Base-by-base conservation (phyloP, 495 filamentous ascomycete genomes). In the Aspergillus homomorphus region DNA sequence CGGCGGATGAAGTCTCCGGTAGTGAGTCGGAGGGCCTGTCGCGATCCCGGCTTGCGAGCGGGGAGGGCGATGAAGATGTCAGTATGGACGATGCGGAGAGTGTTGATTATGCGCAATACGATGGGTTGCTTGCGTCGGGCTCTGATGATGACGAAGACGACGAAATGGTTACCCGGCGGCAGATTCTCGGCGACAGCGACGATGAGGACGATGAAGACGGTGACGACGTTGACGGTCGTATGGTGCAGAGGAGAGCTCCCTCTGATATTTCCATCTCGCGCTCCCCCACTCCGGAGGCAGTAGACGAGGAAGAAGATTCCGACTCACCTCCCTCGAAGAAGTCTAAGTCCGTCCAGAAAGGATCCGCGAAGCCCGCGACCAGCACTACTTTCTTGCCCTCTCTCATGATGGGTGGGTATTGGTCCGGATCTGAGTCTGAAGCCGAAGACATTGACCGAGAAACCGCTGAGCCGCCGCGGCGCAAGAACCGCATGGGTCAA, bases 401-500 rank as follows among this genome's bases (percentile, higher is more conserved):
- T 6, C 80, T 98, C 2, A 82, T 77, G 57, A 88, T 93, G 81
- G 88, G 88, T 18, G 92, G 91, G 46, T 98, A 98, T 76, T 88
- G 88, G 72, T 97, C 93, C 18, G 94, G 91, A 62, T 92, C 90
- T 3, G 91, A 92, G 61, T 80, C 83, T 1, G 86, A 87, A 52
- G 65, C 74, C 15, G 77, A 80, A 21, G 70, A 77, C 16, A 62
- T 74, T 18, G 72, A 76, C 45, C 62, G 70, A 26, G 26, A 28
- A 28, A 66, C 70, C 14, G 75, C 66, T 5, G 64, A 59, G 19
- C 58, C 63, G 42, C 78, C 78, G 0, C 67, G 66, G 22, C 79
- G 79, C 50, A 96, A 93, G 72, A 98, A 98, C 71, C 81, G 94
- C 24, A 85, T 88, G 66, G 94, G 94, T 12, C 94, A 98, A 70